Percentiles rank a stretch among this genome's conserved stretches.
phyloP scores from a whole-genome alignment of 2,329 filamentous ascomycete genomes.

The Colletotrichum tanaceti region DNA sequence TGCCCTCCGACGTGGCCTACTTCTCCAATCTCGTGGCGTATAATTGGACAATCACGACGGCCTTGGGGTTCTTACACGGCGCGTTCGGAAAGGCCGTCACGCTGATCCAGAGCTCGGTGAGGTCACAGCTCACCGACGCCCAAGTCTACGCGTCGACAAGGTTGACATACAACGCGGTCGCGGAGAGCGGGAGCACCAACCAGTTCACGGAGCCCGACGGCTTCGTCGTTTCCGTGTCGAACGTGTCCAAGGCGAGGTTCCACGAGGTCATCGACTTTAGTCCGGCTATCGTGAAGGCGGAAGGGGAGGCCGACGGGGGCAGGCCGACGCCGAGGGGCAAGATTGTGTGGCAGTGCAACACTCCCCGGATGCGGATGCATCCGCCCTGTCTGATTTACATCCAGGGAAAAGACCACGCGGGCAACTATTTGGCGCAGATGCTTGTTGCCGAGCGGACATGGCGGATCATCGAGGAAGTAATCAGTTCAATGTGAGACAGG shows the following conservation, averaged over 20 bases:
- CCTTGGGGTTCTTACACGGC: constrained; percentile 1
- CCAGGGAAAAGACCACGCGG: constrained; percentile 27
- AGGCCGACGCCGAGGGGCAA: constrained; percentile 25
- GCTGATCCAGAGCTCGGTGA: constrained; percentile 14
- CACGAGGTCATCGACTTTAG: constrained; percentile 35
- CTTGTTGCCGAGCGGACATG: constrained; percentile 25
- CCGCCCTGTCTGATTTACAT: constrained; percentile 32
- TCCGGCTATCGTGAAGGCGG: constrained; percentile 9
- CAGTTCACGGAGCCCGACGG: constrained; percentile 31
- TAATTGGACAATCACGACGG: constrained; percentile 32
- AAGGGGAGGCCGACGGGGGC: not conserved
- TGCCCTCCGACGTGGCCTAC: constrained; percentile 18
- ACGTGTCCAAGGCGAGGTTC: constrained; percentile 34
- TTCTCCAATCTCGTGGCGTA: constrained; percentile 32
- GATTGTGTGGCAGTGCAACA: constrained; percentile 36
- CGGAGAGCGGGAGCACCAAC: constrained; percentile 31
- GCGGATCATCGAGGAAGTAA: constrained; percentile 17
- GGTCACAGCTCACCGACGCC: constrained; percentile 26
- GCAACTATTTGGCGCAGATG: constrained; percentile 37
- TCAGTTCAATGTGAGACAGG: not conserved
- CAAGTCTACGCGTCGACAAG: constrained; percentile 30
- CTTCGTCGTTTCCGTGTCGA: constrained; percentile 29
- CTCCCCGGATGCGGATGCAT: constrained; percentile 19
- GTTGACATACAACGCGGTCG: constrained; percentile 30
- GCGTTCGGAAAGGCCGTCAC: constrained; percentile 21